Evolutionary conservation across 306 rosid species (phyloP).

Genomic region (Fragaria vesca): DNA sequence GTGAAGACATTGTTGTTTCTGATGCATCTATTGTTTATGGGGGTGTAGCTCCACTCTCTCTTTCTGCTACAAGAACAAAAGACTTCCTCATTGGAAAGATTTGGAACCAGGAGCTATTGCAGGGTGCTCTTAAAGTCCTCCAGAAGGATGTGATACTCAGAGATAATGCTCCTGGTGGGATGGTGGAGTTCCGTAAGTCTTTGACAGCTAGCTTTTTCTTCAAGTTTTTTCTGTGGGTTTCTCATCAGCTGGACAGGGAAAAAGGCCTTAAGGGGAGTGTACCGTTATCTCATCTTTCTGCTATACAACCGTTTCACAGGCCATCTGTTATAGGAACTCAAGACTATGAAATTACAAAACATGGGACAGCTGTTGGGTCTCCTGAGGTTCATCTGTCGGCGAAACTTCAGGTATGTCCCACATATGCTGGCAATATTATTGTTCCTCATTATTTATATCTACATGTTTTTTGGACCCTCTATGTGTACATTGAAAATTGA

Average conservation of each 20-base stretch:
- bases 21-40: conserved; percentile 89
- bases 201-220: conserved; percentile 81
- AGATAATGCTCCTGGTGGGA: conserved; percentile 91
- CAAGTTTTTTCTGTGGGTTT: conserved; percentile 90
- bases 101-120: conserved; percentile 74
- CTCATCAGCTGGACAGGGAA: conserved; percentile 61
- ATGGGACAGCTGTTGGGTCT: conserved; percentile 84
- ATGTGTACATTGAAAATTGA: not conserved
- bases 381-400: conserved; percentile 95
- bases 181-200: conserved; percentile 92
- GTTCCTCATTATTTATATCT: not conserved
- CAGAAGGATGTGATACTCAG: conserved; percentile 59
- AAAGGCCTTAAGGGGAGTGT: conserved; percentile 38
- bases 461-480: conserved; percentile 3
- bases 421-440: not conserved
- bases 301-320: conserved; percentile 68
- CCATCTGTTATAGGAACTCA: conserved; percentile 75
- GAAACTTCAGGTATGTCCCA: conserved; percentile 68
- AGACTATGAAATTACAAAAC: conserved; percentile 78
- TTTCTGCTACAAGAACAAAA: conserved; percentile 63
- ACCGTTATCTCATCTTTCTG: conserved; percentile 74
- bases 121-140: conserved; percentile 57
- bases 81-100: conserved; percentile 68
- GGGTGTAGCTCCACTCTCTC: conserved; percentile 84
- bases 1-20: conserved; percentile 52